Evolutionary conservation across 495 filamentous ascomycete species (phyloP).

Genomic region (Usnea hakonensis): DNA sequence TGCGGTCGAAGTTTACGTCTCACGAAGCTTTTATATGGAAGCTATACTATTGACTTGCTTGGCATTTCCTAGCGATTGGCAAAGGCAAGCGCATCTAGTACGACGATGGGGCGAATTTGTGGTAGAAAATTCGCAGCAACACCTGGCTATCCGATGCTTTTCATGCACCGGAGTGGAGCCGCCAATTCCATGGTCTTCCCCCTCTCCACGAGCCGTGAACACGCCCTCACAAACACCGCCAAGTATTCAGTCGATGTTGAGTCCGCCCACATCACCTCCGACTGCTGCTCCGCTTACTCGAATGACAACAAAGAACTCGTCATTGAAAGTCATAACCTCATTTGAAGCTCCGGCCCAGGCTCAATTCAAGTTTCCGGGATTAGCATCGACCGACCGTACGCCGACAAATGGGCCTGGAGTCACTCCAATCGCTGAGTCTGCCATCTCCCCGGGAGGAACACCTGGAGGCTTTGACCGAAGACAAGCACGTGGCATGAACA

Average conservation of each 20-base stretch:
- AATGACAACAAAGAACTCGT: constrained; percentile 62
- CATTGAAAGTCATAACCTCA: constrained; percentile 86
- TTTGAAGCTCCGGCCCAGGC: constrained; percentile 56
- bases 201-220: constrained; percentile 28
- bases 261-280: constrained; percentile 45
- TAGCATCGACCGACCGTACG: constrained; percentile 59
- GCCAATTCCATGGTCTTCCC: constrained; percentile 76
- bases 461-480: constrained; percentile 48
- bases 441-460: constrained; percentile 64
- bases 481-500: constrained; percentile 45
- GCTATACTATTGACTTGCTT: constrained; percentile 74
- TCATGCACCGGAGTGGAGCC: constrained; percentile 72
- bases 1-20: constrained; percentile 93
- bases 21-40: constrained; percentile 85
- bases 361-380: constrained; percentile 59
- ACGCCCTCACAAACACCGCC: constrained; percentile 58
- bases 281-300: constrained; percentile 26
- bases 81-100: constrained; percentile 76
- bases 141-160: constrained; percentile 88
- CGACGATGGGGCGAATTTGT: constrained; percentile 93
- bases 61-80: constrained; percentile 73
- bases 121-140: constrained; percentile 74
- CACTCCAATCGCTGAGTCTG: constrained; percentile 90
- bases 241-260: constrained; percentile 45
- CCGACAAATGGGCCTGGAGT: constrained; percentile 67